Evolutionary conservation across 2,329 filamentous ascomycete genomes (phyloP).

Genomic region (Lasiodiplodia gonubiensis): DNA sequence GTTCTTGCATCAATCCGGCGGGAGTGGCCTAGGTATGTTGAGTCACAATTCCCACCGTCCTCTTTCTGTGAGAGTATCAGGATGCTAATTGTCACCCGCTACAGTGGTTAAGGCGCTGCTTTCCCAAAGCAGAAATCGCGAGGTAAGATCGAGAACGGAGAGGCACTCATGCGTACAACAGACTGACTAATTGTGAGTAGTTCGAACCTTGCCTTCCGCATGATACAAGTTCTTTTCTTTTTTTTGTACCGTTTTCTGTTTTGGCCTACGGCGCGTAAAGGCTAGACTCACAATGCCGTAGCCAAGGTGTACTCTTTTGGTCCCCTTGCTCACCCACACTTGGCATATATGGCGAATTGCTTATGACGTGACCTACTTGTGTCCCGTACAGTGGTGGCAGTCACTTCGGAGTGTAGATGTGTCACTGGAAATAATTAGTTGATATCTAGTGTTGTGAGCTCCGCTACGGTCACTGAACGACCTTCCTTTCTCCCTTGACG

Average conservation of each 20-base stretch:
- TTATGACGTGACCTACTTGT: neutral
- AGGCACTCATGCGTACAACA: neutral
- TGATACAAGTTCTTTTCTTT: slow-evolving; percentile 10
- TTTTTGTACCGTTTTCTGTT: neutral
- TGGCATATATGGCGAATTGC: neutral
- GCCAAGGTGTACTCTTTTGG: neutral
- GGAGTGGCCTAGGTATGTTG: slow-evolving; percentile 21
- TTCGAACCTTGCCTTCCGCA: slow-evolving; percentile 37
- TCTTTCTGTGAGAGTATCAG: neutral
- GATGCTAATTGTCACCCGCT: slow-evolving; percentile 3
- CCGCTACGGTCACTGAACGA: neutral
- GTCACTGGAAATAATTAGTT: neutral
- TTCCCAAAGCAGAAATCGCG: slow-evolving; percentile 40
- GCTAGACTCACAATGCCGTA: neutral
- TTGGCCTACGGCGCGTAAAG: neutral
- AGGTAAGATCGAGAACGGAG: slow-evolving; percentile 3
- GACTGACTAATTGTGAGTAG: slow-evolving; percentile 35
- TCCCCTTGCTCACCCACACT: neutral
- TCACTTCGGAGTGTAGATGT: neutral
- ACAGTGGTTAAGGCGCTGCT: slow-evolving; percentile 49
- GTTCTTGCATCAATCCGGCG: neutral
- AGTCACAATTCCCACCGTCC: neutral
- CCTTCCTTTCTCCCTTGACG: neutral
- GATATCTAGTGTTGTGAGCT: neutral
- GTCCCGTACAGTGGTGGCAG: neutral